Evolutionary conservation across 2,329 filamentous ascomycete genomes (phyloP).

Genomic region (Graphilbum ipis-grandicollis): DNA sequence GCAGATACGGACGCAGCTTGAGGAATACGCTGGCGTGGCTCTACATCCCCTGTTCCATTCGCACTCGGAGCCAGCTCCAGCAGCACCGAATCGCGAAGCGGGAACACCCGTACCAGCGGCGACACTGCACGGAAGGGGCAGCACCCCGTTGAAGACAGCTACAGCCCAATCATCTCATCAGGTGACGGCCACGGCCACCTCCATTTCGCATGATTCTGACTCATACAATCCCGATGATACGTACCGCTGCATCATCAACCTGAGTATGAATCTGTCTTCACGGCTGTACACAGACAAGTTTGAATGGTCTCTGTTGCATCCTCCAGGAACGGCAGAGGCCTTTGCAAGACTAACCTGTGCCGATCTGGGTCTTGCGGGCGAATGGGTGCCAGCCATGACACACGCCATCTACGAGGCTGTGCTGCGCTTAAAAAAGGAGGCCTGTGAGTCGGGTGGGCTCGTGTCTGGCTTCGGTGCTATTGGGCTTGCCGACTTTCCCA

Average conservation of each 20-base stretch:
- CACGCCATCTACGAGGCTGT: constrained; percentile 96
- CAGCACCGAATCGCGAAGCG: neutral
- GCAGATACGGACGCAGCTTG: constrained; percentile 85
- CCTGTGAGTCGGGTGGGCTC: constrained; percentile 77
- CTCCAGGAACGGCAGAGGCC: constrained; percentile 75
- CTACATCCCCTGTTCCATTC: constrained; percentile 82
- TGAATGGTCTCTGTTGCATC: constrained; percentile 89
- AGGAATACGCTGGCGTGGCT: constrained; percentile 90
- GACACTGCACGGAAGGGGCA: neutral
- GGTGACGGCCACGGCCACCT: constrained; percentile 53
- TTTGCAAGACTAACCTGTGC: constrained; percentile 89
- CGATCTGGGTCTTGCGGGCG: constrained; percentile 72
- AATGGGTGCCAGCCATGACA: constrained; percentile 88
- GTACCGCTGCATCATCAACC: constrained; percentile 78
- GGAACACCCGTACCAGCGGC: neutral
- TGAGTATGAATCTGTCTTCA: constrained; percentile 84
- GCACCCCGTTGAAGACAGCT: neutral
- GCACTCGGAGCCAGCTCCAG: constrained; percentile 2
- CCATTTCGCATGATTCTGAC: constrained; percentile 46
- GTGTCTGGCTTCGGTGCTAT: constrained; percentile 41
- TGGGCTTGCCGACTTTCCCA: constrained; percentile 58
- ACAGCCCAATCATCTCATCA: constrained; percentile 14
- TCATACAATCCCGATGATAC: constrained; percentile 83
- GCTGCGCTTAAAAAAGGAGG: constrained; percentile 84
- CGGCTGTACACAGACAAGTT: constrained; percentile 93